Conservation (phyloP, 805 yeast species). For the Jamesozyma spencerorum region DNA sequence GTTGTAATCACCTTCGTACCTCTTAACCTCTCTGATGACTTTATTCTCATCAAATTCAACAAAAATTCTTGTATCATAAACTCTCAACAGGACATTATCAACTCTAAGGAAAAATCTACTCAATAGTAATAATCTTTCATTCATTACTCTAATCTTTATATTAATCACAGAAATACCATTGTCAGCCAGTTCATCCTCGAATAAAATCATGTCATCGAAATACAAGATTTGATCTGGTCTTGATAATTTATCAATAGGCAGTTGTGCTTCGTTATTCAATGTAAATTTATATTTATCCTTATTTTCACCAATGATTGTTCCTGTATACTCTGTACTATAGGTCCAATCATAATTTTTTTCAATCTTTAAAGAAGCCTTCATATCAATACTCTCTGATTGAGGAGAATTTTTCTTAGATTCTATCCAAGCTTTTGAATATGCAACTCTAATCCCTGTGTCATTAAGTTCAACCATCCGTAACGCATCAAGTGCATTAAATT, state of each 20-base stretch:
- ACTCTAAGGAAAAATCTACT: conserved; percentile 78
- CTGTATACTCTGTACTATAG: conserved; percentile 71
- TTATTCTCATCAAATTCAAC: conserved; percentile 50
- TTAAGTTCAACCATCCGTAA: conserved; percentile 42
- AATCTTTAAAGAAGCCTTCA: conserved; percentile 43
- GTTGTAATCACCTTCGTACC: conserved; percentile 49
- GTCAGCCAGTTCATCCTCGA: conserved; percentile 94
- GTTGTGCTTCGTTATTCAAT: conserved; percentile 29
- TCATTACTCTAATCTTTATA: conserved; percentile 84
- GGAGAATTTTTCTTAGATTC: conserved; percentile 31
- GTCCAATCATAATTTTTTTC: conserved; percentile 95
- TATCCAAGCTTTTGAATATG: conserved; percentile 83
- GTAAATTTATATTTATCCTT: conserved; percentile 10
- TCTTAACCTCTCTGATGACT: conserved; percentile 70
- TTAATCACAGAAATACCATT: conserved; percentile 79
- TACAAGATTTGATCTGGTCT: conserved; percentile 78
- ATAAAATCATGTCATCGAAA: conserved; percentile 80
- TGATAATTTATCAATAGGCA: conserved; percentile 65
- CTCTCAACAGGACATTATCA: conserved; percentile 77
- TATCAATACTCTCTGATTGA: conserved; percentile 16
- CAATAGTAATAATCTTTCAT: conserved; percentile 60
- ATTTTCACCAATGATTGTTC: conserved; percentile 33
- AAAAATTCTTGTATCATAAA: conserved; percentile 76
- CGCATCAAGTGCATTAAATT: conserved; percentile 69
- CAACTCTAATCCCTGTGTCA: conserved; percentile 57